Percentiles rank a stretch among this genome's conserved stretches.
Evolutionary conservation across 176 grass and related monocot genomes (phyloP).

Genomic region (Poa pratensis): DNA sequence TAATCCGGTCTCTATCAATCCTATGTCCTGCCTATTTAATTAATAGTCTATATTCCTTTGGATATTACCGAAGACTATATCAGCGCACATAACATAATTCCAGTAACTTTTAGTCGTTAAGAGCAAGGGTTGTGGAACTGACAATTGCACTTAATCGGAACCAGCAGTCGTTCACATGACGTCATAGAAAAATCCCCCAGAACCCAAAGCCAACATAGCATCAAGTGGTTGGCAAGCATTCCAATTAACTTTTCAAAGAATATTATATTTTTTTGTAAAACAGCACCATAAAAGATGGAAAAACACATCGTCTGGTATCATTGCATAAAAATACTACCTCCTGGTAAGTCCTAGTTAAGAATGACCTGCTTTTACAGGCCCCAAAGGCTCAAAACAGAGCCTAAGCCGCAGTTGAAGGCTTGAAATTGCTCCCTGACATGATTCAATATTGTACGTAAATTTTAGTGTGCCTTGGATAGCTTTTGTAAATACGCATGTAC

Average conservation of each 20-base stretch:
- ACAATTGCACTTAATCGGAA: slow-evolving; percentile 29
- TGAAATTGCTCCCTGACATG: slow-evolving; percentile 8
- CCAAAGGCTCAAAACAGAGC: background rate
- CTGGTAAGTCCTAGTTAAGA: slow-evolving; percentile 1
- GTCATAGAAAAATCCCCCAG: background rate
- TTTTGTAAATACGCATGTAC: background rate
- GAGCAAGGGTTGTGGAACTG: background rate
- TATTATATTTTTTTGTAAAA: background rate
- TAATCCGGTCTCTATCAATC: slow-evolving; percentile 1
- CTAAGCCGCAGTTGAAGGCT: background rate
- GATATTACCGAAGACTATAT: slow-evolving; percentile 1
- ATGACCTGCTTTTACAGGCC: background rate
- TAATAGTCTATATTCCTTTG: background rate
- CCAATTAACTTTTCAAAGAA: slow-evolving; percentile 6
- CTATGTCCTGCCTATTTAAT: slow-evolving; percentile 16
- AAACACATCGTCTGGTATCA: background rate
- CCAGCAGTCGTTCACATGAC: slow-evolving; percentile 4
- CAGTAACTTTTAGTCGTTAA: background rate
- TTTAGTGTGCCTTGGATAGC: background rate
- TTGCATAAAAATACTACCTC: background rate
- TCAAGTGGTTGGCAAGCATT: background rate
- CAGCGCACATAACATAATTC: background rate
- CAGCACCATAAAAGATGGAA: background rate
- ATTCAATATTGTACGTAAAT: background rate
- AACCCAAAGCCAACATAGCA: background rate